phyloP scores from a whole-genome alignment of 78 protist species.

The Dictyostelium firmibasis region DNA sequence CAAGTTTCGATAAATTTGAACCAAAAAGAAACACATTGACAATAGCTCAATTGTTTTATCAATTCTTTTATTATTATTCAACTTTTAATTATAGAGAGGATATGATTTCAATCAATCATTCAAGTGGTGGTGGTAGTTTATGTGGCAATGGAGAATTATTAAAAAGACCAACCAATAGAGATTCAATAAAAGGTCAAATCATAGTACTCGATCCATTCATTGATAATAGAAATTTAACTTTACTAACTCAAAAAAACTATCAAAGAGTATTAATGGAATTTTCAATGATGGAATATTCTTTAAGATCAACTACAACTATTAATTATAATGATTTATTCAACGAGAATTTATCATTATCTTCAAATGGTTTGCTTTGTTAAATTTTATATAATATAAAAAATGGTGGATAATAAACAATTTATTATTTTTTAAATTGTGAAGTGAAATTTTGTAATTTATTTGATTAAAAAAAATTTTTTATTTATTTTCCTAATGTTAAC shows the following conservation, averaged over 20 bases:
- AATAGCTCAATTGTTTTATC: background rate
- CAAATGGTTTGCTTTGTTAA: background rate
- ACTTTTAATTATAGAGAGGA: background rate
- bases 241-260: background rate
- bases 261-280: background rate
- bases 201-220: background rate
- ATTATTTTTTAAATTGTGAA: too few species aligned
- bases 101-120: background rate
- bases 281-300: background rate
- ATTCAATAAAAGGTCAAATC: background rate
- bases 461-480: too few species aligned
- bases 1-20: background rate
- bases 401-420: too few species aligned
- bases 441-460: too few species aligned
- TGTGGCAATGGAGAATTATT: background rate
- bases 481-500: too few species aligned
- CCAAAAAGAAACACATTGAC: background rate
- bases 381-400: too few species aligned
- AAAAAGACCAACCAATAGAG: background rate
- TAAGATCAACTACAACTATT: background rate
- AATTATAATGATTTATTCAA: background rate
- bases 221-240: background rate
- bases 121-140: background rate
- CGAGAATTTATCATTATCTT: background rate
- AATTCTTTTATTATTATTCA: slow-evolving; percentile 31